Conservation (phyloP, 1,284 basidiomycete genomes). For the Cutaneotrichosporon sp. region DNA sequence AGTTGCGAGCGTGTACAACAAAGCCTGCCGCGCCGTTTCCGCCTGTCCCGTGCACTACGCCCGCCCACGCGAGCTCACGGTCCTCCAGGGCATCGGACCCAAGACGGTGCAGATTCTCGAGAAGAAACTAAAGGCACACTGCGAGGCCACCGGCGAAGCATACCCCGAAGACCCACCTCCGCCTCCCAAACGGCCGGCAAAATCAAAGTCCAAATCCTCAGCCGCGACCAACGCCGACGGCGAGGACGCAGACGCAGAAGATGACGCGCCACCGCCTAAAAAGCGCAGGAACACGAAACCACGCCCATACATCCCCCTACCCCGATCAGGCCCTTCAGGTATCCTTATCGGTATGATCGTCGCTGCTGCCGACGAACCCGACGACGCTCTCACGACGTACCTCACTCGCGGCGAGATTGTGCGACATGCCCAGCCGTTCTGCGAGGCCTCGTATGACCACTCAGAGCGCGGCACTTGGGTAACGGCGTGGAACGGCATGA, state of each 20-base stretch:
- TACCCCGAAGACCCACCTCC: not conserved
- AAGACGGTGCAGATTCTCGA: conserved; percentile 39
- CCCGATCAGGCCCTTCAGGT: conserved; percentile 40
- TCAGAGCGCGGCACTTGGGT: conserved; percentile 38
- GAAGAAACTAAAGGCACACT: conserved; percentile 33
- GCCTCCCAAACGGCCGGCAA: not conserved
- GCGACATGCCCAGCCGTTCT: conserved; percentile 33
- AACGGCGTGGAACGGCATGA: conserved; percentile 46
- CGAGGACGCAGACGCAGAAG: not conserved
- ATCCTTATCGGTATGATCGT: conserved; percentile 42
- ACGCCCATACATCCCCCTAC: conserved; percentile 35
- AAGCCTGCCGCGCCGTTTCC: conserved; percentile 37
- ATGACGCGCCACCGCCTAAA: not conserved
- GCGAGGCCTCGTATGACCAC: conserved; percentile 38
- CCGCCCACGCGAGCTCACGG: conserved; percentile 36
- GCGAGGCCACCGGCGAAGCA: conserved; percentile 30
- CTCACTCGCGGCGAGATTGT: conserved; percentile 42
- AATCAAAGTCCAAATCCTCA: not conserved
- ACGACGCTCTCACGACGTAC: conserved; percentile 23
- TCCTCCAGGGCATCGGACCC: conserved; percentile 37
- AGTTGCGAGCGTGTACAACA: conserved; percentile 35
- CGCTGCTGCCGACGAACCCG: conserved; percentile 29
- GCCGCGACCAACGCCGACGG: not conserved
- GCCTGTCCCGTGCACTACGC: conserved; percentile 39
- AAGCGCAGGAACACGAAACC: not conserved